Evolutionary conservation across 108 stramenopile species (phyloP).

Genomic region (Chaetoceros tenuissimus): DNA sequence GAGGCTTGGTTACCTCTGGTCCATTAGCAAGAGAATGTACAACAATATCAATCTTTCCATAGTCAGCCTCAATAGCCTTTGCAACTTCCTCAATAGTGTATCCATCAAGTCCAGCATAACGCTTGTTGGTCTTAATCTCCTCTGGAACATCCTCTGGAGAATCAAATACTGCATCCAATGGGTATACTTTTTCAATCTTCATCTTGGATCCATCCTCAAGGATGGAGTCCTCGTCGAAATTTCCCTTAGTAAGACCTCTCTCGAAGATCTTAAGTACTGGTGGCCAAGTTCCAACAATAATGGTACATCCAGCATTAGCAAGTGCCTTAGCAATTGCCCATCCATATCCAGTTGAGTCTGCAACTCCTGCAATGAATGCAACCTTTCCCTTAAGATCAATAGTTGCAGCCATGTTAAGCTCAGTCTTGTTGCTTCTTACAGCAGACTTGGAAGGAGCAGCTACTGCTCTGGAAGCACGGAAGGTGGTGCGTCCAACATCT

Average conservation of each 20-base stretch:
- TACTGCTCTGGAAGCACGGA: conserved; percentile 13
- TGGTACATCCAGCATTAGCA: conserved; percentile 92
- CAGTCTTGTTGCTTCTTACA: conserved; percentile 28
- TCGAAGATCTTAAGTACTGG: conserved; percentile 96
- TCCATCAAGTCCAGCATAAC: conserved; percentile 90
- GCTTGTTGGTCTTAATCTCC: conserved; percentile 89
- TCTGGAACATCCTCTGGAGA: conserved; percentile 90
- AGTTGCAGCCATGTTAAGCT: conserved; percentile 46
- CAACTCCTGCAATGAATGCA: conserved; percentile 95
- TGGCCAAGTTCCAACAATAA: conserved; percentile 98
- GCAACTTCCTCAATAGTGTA: conserved; percentile 95
- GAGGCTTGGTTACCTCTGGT: conserved; percentile 96
- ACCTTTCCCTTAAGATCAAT: conserved; percentile 88
- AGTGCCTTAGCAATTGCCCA: conserved; percentile 96
- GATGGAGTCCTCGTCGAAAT: conserved; percentile 79
- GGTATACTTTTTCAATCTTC: conserved; percentile 93
- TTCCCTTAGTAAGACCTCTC: conserved; percentile 76
- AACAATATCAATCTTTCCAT: conserved; percentile 94
- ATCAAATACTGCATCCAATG: conserved; percentile 96
- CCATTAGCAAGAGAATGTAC: conserved; percentile 98
- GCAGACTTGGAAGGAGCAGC: conserved; percentile 16
- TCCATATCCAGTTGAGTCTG: conserved; percentile 96
- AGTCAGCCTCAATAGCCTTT: conserved; percentile 89
- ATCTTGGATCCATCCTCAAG: conserved; percentile 87
- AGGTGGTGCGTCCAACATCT: conserved; percentile 26